Evolutionary conservation across 441 rosid species (phyloP).

Genomic region (Raphanus hybrid): DNA sequence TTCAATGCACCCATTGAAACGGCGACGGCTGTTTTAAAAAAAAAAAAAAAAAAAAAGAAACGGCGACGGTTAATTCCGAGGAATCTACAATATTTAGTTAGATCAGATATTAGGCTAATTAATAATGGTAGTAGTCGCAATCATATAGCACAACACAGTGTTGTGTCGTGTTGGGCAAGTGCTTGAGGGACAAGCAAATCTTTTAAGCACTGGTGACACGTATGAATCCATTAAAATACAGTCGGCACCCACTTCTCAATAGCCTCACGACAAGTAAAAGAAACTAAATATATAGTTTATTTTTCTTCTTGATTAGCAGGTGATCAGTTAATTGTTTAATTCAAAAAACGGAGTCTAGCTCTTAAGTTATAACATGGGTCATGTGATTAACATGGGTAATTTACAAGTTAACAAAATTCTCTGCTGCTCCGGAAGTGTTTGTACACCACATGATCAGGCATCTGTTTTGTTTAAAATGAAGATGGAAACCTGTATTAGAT

Average conservation of each 20-base stretch:
- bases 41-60: no score
- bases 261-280: neutral
- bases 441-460: conserved; percentile 22
- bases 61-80: neutral
- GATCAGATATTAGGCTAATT: neutral
- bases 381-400: conserved; percentile 20
- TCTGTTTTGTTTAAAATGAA: neutral
- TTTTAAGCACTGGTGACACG: conserved; percentile 24
- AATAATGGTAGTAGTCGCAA: neutral
- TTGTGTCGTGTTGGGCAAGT: conserved; percentile 21
- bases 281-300: neutral
- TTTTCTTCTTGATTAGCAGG: neutral
- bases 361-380: conserved; percentile 29
- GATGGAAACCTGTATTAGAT: no score
- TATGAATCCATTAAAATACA: conserved; percentile 22
- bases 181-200: conserved; percentile 29
- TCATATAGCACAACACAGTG: conserved; percentile 23
- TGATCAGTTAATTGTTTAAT: neutral
- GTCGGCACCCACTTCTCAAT: conserved; percentile 6
- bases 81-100: neutral
- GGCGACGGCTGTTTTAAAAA: no score
- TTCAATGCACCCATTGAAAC: neutral
- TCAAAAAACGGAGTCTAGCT: conserved; percentile 3
- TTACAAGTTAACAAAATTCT: neutral
- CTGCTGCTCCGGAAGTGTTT: conserved; percentile 11